These are phyloP conservation scores for Nicotiana rustica DNA, from an alignment of 305 asterid genomes.

Conservation along the genomic window DNA sequence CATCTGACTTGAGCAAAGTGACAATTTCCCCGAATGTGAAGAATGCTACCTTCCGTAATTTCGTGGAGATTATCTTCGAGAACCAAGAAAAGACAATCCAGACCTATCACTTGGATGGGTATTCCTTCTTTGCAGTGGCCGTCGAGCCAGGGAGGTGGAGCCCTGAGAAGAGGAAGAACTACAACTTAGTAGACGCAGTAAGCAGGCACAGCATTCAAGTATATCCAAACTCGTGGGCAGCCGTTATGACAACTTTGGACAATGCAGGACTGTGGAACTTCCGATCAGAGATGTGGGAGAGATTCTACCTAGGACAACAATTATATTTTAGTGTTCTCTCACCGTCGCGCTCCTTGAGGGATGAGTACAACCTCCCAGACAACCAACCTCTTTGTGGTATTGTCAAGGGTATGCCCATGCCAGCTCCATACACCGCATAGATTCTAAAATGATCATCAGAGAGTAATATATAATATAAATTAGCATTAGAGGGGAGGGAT, in stretches of 20 bases:
- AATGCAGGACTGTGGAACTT: slow-evolving; percentile 50
- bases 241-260: slow-evolving; percentile 45
- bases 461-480: neutral
- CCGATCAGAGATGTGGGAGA: slow-evolving; percentile 50
- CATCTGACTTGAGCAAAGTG: slow-evolving; percentile 1
- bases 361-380: slow-evolving; percentile 54
- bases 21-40: slow-evolving; percentile 38
- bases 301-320: slow-evolving; percentile 57
- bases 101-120: slow-evolving; percentile 50
- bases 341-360: slow-evolving; percentile 51
- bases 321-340: slow-evolving; percentile 55
- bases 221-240: slow-evolving; percentile 51
- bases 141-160: slow-evolving; percentile 49
- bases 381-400: slow-evolving; percentile 50
- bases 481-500: neutral
- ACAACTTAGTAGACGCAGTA: slow-evolving; percentile 47
- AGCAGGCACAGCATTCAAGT: slow-evolving; percentile 51
- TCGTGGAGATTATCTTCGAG: slow-evolving; percentile 51
- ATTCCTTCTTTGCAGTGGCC: slow-evolving; percentile 53
- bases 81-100: slow-evolving; percentile 47
- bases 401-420: slow-evolving; percentile 47
- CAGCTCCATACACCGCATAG: slow-evolving; percentile 46
- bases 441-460: neutral
- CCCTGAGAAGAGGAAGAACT: slow-evolving; percentile 49
- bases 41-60: slow-evolving; percentile 40